Evolutionary conservation across 768 basidiomycete species (phyloP).

Genomic region (Vishniacozyma victoriae): DNA sequence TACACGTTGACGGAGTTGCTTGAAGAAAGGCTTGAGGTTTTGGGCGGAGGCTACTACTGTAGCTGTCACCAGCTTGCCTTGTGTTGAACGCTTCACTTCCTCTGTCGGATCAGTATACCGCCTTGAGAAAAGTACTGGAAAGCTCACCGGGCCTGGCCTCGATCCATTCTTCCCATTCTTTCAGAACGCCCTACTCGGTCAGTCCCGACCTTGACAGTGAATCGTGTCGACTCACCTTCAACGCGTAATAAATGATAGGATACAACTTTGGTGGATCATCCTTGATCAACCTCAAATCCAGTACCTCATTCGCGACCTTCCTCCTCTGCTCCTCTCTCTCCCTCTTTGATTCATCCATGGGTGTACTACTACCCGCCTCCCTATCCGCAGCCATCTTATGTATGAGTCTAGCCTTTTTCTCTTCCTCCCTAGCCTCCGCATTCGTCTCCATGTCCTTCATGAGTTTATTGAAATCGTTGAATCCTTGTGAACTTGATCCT

Average conservation of each 20-base stretch:
- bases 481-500: conserved; percentile 52
- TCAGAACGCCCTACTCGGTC: conserved; percentile 58
- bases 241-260: conserved; percentile 90
- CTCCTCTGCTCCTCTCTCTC: conserved; percentile 29
- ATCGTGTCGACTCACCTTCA: conserved; percentile 54
- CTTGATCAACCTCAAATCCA: conserved; percentile 78
- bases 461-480: conserved; percentile 73
- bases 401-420: conserved; percentile 10
- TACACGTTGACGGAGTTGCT: conserved; percentile 77
- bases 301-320: conserved; percentile 51
- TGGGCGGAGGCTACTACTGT: conserved; percentile 93
- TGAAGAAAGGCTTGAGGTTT: conserved; percentile 95
- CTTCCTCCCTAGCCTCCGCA: conserved; percentile 46
- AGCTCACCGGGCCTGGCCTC: conserved; percentile 78
- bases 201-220: not conserved
- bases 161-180: conserved; percentile 96
- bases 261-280: conserved; percentile 91
- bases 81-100: conserved; percentile 74
- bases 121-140: not conserved
- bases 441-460: conserved; percentile 57
- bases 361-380: conserved; percentile 1
- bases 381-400: conserved; percentile 49
- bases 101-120: conserved; percentile 52
- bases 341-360: conserved; percentile 12
- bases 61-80: conserved; percentile 90